Conservation (phyloP, 305 asterid species). For the Petunia hybrid region DNA sequence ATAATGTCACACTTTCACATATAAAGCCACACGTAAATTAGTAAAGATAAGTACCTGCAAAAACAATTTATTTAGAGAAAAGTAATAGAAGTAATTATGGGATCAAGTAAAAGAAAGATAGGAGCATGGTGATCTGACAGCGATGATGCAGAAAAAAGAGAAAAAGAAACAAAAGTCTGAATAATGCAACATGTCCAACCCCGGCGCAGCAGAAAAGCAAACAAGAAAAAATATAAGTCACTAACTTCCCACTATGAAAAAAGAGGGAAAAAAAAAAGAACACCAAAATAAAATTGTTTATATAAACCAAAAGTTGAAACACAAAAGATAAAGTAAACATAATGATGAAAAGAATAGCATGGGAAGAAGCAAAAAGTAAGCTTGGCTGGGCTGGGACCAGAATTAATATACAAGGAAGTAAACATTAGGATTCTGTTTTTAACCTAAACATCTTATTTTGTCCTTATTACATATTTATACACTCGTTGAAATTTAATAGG, state of each 20-base stretch:
- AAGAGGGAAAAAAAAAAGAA: background rate
- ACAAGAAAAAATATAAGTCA: slow-evolving; percentile 6
- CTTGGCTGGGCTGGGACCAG: background rate
- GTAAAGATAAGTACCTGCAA: background rate
- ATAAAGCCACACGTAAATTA: background rate
- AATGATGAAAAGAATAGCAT: slow-evolving; percentile 42
- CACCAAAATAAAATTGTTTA: background rate
- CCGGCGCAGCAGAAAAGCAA: background rate
- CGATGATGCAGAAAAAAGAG: slow-evolving; percentile 23
- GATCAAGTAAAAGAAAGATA: background rate
- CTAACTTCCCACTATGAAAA: slow-evolving; percentile 27
- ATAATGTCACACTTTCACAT: slow-evolving; percentile 9
- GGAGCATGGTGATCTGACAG: slow-evolving; percentile 15
- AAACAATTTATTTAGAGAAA: background rate
- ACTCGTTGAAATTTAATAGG: too few relatives aligned
- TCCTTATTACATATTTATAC: too few relatives aligned
- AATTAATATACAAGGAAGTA: slow-evolving; percentile 16
- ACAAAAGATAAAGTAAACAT: slow-evolving; percentile 48
- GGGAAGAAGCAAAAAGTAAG: slow-evolving; percentile 5
- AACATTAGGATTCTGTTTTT: background rate
- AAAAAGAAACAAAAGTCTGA: slow-evolving; percentile 26
- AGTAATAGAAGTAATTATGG: slow-evolving; percentile 16
- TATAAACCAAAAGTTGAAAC: slow-evolving; percentile 14
- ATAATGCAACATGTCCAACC: slow-evolving; percentile 30
- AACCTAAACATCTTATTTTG: too few relatives aligned